Evolutionary conservation across 371 early-diverging fungal species (phyloP).

Genomic region (Mortierella sp.): DNA sequence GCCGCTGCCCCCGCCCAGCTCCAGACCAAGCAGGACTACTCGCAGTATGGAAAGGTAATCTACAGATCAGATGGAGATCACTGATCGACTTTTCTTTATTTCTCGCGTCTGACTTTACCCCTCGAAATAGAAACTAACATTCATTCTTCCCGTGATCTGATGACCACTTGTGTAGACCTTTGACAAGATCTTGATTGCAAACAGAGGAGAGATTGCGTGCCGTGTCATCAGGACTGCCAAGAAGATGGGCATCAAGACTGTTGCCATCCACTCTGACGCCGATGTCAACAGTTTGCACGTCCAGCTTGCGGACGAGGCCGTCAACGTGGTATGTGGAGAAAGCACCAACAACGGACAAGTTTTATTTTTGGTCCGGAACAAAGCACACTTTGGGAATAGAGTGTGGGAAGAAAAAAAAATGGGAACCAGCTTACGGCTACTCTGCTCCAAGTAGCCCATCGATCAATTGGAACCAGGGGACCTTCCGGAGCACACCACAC

Average conservation of each 20-base stretch:
- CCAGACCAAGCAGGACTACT: constrained; percentile 39
- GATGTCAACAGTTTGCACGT: constrained; percentile 84
- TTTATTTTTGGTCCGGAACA: not conserved
- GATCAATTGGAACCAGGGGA: not conserved
- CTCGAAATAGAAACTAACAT: not conserved
- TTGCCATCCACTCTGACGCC: constrained; percentile 95
- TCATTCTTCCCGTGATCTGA: constrained; percentile 8
- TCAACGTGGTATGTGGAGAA: constrained; percentile 66
- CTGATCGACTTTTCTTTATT: not conserved
- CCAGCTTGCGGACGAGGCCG: constrained; percentile 79
- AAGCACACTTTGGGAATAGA: not conserved
- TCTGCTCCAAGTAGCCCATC: not conserved
- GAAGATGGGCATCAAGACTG: constrained; percentile 89
- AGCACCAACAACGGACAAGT: not conserved
- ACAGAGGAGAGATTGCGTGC: constrained; percentile 97
- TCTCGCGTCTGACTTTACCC: not conserved
- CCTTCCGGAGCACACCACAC: not conserved
- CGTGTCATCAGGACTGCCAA: constrained; percentile 90
- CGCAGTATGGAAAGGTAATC: constrained; percentile 56
- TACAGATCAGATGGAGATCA: not conserved
- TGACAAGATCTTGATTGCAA: constrained; percentile 96
- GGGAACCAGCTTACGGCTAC: not conserved
- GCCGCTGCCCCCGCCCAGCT: constrained; percentile 29
- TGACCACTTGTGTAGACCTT: constrained; percentile 63
- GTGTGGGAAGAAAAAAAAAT: not conserved